Percentiles rank a stretch among this genome's conserved stretches.
Conservation (phyloP, 768 basidiomycete species). For the Strobilomyces confusus region DNA sequence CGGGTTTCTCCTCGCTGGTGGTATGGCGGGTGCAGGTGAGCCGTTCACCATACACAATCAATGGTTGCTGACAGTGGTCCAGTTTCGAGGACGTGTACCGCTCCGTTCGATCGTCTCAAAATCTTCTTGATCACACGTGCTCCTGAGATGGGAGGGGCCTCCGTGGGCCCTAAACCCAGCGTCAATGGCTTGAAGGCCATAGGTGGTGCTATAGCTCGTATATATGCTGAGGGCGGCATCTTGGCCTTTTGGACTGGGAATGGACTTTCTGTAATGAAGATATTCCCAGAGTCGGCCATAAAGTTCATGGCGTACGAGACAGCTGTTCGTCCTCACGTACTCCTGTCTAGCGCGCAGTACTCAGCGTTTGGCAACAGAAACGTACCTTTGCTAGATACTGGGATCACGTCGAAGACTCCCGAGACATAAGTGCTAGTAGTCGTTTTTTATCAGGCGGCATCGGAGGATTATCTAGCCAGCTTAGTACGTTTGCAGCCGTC, state of each 20-base stretch:
- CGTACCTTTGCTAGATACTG: slow-evolving; percentile 87
- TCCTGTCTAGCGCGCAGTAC: slow-evolving; percentile 11
- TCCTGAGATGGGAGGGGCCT: slow-evolving; percentile 62
- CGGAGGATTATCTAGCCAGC: slow-evolving; percentile 91
- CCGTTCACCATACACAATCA: slow-evolving; percentile 1
- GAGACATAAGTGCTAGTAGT: slow-evolving; percentile 86
- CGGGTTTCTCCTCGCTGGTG: slow-evolving; percentile 91
- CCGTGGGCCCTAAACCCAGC: slow-evolving; percentile 40
- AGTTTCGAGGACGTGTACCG: slow-evolving; percentile 96
- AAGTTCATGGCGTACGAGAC: slow-evolving; percentile 97
- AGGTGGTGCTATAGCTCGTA: slow-evolving; percentile 64
- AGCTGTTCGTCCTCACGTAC: slow-evolving; percentile 52
- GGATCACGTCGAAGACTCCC: slow-evolving; percentile 85
- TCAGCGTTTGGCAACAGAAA: slow-evolving; percentile 56
- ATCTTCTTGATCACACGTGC: slow-evolving; percentile 92
- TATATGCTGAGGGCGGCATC: slow-evolving; percentile 87
- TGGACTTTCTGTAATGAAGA: slow-evolving; percentile 89
- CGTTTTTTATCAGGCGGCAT: slow-evolving; percentile 95
- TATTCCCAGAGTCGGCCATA: slow-evolving; percentile 97
- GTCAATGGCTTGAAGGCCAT: slow-evolving; percentile 63
- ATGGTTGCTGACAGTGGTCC: slow-evolving; percentile 3
- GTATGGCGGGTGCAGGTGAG: slow-evolving; percentile 90
- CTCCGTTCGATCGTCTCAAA: slow-evolving; percentile 95
- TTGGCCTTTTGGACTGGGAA: slow-evolving; percentile 98
- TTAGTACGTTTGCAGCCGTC: slow-evolving; percentile 51